A percentile compares a stretch with the other conserved stretches of the same genome.
Evolutionary conservation across 495 filamentous ascomycete species (phyloP).

Genomic region (Penicillium pancosmium): DNA sequence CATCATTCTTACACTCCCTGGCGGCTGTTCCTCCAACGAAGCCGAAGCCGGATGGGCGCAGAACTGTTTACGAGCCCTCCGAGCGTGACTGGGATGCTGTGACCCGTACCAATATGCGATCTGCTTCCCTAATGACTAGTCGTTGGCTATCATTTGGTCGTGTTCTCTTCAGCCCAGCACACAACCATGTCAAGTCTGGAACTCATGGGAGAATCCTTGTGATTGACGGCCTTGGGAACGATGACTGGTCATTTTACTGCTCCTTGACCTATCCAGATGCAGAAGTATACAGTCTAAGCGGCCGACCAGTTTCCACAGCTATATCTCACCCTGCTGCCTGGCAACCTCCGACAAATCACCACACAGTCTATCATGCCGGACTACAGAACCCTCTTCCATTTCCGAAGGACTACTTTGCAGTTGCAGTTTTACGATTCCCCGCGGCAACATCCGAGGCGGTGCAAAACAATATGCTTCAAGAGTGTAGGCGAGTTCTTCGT

Average conservation of each 20-base stretch:
- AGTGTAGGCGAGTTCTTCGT: conserved; percentile 88
- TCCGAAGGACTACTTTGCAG: conserved; percentile 80
- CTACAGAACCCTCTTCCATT: conserved; percentile 80
- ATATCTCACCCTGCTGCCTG: conserved; percentile 44
- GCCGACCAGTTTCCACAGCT: conserved; percentile 34
- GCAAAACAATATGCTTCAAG: conserved; percentile 79
- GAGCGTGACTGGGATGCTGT: conserved; percentile 63
- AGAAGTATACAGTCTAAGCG: conserved; percentile 74
- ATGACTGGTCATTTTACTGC: conserved; percentile 98
- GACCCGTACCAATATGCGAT: conserved; percentile 79
- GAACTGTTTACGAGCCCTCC: conserved; percentile 48
- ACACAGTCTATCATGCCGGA: conserved; percentile 74
- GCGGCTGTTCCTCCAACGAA: conserved; percentile 32
- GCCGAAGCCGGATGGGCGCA: conserved; percentile 41
- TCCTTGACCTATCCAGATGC: conserved; percentile 87
- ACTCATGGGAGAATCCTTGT: conserved; percentile 71
- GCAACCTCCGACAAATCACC: conserved; percentile 78
- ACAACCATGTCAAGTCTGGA: conserved; percentile 71
- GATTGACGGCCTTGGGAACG: conserved; percentile 85
- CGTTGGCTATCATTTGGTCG: conserved; percentile 94
- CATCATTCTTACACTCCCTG: conserved; percentile 34
- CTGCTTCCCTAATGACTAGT: conserved; percentile 75
- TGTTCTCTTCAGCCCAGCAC: conserved; percentile 90
- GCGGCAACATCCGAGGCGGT: conserved; percentile 68
- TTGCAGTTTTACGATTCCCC: conserved; percentile 88